Conservation (phyloP, 441 rosid species). For the Pelargonium citronellum region DNA sequence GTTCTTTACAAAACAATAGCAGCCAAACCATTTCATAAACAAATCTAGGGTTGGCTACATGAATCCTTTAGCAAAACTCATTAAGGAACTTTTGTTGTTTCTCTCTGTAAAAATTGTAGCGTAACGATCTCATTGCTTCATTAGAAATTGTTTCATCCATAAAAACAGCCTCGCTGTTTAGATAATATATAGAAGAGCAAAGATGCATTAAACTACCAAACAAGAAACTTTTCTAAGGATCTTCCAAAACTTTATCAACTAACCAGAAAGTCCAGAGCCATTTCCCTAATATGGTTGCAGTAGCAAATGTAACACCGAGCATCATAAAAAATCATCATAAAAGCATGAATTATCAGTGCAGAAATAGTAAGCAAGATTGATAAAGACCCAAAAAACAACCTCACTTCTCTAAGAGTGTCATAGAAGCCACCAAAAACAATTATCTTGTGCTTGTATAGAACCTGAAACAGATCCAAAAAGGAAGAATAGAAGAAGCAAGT, state of each 20-base stretch:
- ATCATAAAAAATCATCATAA: neutral
- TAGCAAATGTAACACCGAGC: neutral
- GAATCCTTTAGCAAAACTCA: too few relatives aligned
- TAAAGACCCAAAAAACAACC: conserved; percentile 48
- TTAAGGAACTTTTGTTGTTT: too few relatives aligned
- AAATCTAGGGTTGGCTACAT: too few relatives aligned
- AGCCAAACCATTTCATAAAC: too few relatives aligned
- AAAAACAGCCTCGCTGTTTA: neutral
- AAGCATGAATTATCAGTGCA: conserved; percentile 12
- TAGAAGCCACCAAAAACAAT: conserved; percentile 94
- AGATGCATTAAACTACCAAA: conserved; percentile 3
- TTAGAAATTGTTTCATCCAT: too few relatives aligned
- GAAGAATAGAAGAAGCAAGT: conserved; percentile 1
- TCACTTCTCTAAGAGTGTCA: conserved; percentile 97
- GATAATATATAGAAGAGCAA: neutral
- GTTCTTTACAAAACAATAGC: too few relatives aligned
- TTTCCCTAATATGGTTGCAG: conserved; percentile 3
- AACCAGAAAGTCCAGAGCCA: neutral
- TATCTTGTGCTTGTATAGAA: conserved; percentile 89
- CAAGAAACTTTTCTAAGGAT: neutral
- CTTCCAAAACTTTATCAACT: neutral
- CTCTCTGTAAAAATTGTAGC: too few relatives aligned
- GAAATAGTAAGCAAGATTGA: conserved; percentile 8
- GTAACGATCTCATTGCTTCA: too few relatives aligned
- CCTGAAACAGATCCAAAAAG: conserved; percentile 43